Conservation (phyloP, 345 rosid genomes). For the Brassica incana region DNA sequence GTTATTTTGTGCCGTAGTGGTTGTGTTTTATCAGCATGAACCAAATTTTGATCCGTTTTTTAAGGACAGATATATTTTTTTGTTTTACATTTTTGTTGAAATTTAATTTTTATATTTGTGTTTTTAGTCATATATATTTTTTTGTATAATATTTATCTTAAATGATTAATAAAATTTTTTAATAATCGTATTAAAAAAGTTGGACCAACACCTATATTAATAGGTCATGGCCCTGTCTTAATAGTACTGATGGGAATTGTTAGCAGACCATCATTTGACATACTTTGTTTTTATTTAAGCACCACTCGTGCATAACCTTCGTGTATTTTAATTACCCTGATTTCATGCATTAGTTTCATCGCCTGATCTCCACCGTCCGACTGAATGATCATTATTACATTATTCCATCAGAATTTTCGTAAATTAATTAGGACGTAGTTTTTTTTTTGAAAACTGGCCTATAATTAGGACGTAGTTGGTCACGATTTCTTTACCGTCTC, state of each 20-base stretch:
- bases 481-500: slow-evolving; percentile 9
- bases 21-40: slow-evolving; percentile 29
- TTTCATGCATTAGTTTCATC: slow-evolving; percentile 22
- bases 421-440: background rate
- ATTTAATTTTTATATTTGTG: too few species aligned
- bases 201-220: too few species aligned
- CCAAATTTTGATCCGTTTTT: too few species aligned
- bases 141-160: too few species aligned
- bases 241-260: background rate
- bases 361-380: slow-evolving; percentile 27
- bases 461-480: background rate
- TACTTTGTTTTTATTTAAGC: slow-evolving; percentile 21
- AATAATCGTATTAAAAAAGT: too few species aligned
- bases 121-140: too few species aligned
- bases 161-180: too few species aligned
- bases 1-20: slow-evolving; percentile 34
- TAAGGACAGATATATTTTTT: too few species aligned
- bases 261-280: slow-evolving; percentile 12
- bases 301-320: slow-evolving; percentile 34
- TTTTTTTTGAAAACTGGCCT: too few species aligned
- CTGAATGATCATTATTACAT: slow-evolving; percentile 3
- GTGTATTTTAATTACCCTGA: slow-evolving; percentile 4
- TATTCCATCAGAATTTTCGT: background rate
- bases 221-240: too few species aligned
- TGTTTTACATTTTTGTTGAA: too few species aligned